phyloP scores from a whole-genome alignment of 2,329 filamentous ascomycete species.

The Fusarium paranaense region DNA sequence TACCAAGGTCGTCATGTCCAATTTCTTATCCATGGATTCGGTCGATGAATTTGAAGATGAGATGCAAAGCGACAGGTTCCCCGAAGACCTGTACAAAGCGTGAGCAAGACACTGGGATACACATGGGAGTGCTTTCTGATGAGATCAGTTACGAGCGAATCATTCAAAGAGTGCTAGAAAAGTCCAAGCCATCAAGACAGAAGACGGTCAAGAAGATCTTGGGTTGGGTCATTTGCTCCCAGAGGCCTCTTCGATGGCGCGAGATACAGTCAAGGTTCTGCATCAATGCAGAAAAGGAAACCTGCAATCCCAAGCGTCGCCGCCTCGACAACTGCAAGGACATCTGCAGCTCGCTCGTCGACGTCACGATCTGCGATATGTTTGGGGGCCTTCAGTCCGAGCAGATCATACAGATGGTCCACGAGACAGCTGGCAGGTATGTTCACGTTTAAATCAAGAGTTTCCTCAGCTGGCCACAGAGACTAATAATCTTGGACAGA shows the following conservation, averaged over 20 bases:
- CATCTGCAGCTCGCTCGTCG: conserved; percentile 17
- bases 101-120: not conserved
- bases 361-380: not conserved
- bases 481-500: not conserved
- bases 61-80: conserved; percentile 5
- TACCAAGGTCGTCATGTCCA: conserved; percentile 17
- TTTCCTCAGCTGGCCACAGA: not conserved
- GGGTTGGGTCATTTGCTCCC: conserved; percentile 1
- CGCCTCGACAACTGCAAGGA: conserved; percentile 10
- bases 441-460: not conserved
- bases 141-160: conserved; percentile 9
- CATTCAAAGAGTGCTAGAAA: not conserved
- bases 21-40: conserved; percentile 1
- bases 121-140: not conserved
- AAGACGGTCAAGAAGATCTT: not conserved
- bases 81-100: not conserved
- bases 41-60: conserved; percentile 7
- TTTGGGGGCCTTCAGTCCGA: not conserved
- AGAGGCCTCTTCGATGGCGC: conserved; percentile 13
- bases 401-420: conserved; percentile 10
- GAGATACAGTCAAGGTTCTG: conserved; percentile 23
- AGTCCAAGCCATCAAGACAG: not conserved
- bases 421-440: conserved; percentile 1
- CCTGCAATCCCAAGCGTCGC: not conserved
- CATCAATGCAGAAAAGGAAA: conserved; percentile 4